A percentile compares a stretch with the other conserved stretches of the same genome.
phyloP scores from a whole-genome alignment of 805 yeast species.

The Nakazawaea peltata region DNA sequence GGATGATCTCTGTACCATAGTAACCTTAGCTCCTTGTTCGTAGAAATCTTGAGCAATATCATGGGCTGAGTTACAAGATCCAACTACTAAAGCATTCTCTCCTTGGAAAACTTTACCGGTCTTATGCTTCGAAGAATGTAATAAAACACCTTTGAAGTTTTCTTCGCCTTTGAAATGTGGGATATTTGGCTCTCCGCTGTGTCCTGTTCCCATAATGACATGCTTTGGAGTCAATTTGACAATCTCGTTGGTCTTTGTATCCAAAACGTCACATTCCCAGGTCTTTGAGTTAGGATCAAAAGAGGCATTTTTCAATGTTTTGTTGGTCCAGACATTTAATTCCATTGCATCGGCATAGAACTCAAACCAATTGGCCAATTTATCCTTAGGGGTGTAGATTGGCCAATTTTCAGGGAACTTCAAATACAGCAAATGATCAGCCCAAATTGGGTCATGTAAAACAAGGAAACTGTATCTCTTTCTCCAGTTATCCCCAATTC shows the following conservation, averaged over 20 bases:
- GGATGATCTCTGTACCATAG: constrained; percentile 37
- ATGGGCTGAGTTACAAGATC: constrained; percentile 38
- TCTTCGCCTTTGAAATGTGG: constrained; percentile 31
- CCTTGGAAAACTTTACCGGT: constrained; percentile 34
- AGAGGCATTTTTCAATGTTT: constrained; percentile 21
- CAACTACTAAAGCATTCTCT: constrained; percentile 34
- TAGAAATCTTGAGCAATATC: constrained; percentile 37
- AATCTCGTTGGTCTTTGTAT: constrained; percentile 19
- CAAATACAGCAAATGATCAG: constrained; percentile 32
- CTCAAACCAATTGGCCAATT: constrained; percentile 35
- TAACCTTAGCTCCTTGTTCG: constrained; percentile 34
- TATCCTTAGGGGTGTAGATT: constrained; percentile 34
- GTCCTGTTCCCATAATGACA: constrained; percentile 36
- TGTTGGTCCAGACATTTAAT: constrained; percentile 27
- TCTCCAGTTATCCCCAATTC: constrained; percentile 41
- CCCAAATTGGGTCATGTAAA: constrained; percentile 37
- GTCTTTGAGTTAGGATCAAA: constrained; percentile 20
- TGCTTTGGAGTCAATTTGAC: constrained; percentile 25
- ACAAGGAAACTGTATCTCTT: constrained; percentile 34
- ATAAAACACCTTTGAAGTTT: constrained; percentile 27
- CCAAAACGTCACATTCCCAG: constrained; percentile 27
- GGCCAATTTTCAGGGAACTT: constrained; percentile 34
- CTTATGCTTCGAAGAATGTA: constrained; percentile 33
- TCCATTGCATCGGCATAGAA: constrained; percentile 32
- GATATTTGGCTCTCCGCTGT: constrained; percentile 36